These are phyloP conservation scores for Geranomyces variabilis DNA, from an alignment of 192 early-diverging fungal genomes.

Conservation along the genomic window DNA sequence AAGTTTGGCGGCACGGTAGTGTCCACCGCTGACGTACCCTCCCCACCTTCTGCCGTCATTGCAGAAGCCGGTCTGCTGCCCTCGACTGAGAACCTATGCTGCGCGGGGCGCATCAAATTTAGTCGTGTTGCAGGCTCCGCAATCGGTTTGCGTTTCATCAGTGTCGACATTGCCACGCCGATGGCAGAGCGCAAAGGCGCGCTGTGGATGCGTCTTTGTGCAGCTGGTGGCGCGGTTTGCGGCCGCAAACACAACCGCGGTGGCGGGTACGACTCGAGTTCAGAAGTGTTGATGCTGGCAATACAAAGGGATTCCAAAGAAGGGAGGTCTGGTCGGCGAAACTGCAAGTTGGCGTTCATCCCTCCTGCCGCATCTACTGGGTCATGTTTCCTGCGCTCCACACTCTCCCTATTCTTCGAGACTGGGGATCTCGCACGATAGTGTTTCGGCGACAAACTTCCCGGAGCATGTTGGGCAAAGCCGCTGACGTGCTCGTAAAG, in stretches of 20 bases:
- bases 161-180: background rate
- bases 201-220: background rate
- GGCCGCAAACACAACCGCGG: background rate
- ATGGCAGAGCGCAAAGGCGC: background rate
- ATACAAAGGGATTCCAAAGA: background rate
- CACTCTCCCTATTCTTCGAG: background rate
- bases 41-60: too few relatives aligned
- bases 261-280: background rate
- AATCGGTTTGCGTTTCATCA: background rate
- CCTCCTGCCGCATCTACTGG: background rate
- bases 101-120: background rate
- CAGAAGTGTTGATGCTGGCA: background rate
- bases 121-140: background rate
- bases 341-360: background rate
- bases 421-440: background rate
- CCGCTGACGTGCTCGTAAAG: slow-evolving; percentile 13
- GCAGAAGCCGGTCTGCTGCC: background rate
- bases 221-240: background rate
- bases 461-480: background rate
- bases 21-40: background rate
- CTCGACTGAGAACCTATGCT: background rate
- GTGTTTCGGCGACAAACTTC: background rate
- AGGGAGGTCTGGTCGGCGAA: background rate
- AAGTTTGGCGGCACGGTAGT: background rate
- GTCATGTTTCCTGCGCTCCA: background rate